Evolutionary conservation across 768 basidiomycete species (phyloP).

Genomic region (Hortiboletus campestris): DNA sequence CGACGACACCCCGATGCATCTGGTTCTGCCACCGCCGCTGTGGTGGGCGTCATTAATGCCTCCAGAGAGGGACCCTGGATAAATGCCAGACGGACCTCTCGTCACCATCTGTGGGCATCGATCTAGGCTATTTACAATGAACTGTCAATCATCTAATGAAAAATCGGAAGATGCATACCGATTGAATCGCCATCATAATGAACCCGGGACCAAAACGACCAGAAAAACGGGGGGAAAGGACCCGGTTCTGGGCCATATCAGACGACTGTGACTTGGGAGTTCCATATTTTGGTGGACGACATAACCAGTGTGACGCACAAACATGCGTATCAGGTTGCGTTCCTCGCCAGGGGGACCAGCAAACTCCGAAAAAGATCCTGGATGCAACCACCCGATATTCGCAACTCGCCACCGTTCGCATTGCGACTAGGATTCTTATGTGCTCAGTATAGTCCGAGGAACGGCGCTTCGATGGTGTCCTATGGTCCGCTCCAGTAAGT

Average conservation of each 20-base stretch:
- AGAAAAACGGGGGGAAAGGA: background rate
- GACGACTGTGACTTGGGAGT: background rate
- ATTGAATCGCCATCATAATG: background rate
- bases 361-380: background rate
- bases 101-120: constrained; percentile 13
- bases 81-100: background rate
- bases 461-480: background rate
- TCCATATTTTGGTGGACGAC: background rate
- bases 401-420: background rate
- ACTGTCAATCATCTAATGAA: background rate
- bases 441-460: background rate
- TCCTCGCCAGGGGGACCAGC: background rate
- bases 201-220: background rate
- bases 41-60: background rate
- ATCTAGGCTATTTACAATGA: background rate
- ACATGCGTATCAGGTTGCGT: no score
- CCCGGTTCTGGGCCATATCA: background rate
- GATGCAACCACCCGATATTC: background rate
- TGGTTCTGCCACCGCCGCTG: constrained; percentile 5
- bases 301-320: background rate
- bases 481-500: background rate
- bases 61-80: background rate
- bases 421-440: background rate
- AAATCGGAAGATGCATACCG: constrained; percentile 13
- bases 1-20: background rate